Conservation (phyloP, 768 basidiomycete species). For the Tephrocybe rancida region DNA sequence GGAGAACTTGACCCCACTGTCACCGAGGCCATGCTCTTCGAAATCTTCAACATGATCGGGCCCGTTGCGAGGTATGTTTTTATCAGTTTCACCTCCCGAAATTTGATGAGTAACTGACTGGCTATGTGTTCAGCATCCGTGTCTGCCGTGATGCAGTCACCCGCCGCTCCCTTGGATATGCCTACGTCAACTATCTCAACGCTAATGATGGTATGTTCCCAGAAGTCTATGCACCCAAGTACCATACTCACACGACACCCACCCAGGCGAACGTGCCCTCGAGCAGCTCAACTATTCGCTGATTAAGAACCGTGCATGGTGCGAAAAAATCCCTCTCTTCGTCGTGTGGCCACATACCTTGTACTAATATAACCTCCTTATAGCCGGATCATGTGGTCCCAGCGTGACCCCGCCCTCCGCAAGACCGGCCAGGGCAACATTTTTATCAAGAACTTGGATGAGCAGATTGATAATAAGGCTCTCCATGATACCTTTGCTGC, state of each 20-base stretch:
- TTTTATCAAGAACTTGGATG: conserved; percentile 99
- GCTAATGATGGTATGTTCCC: conserved; percentile 76
- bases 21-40: conserved; percentile 99
- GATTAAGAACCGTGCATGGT: conserved; percentile 98
- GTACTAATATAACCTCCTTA: conserved; percentile 7
- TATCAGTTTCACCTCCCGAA: not conserved
- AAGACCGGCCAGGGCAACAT: conserved; percentile 99
- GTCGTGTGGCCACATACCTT: no score
- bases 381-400: conserved; percentile 99
- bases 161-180: conserved; percentile 98
- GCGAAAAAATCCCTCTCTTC: conserved; percentile 23
- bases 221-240: conserved; percentile 7
- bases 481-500: conserved; percentile 99
- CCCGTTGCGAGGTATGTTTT: conserved; percentile 87
- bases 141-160: conserved; percentile 99
- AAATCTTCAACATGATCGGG: conserved; percentile 99
- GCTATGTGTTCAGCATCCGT: conserved; percentile 69
- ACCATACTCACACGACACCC: conserved; percentile 1
- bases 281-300: conserved; percentile 99
- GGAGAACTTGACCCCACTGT: conserved; percentile 98
- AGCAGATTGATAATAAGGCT: conserved; percentile 98
- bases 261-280: conserved; percentile 89
- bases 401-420: conserved; percentile 98
- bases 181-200: conserved; percentile 99
- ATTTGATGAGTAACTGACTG: not conserved